Base-by-base conservation (phyloP, 75 land plant species). In the Pinus albicaulis region DNA sequence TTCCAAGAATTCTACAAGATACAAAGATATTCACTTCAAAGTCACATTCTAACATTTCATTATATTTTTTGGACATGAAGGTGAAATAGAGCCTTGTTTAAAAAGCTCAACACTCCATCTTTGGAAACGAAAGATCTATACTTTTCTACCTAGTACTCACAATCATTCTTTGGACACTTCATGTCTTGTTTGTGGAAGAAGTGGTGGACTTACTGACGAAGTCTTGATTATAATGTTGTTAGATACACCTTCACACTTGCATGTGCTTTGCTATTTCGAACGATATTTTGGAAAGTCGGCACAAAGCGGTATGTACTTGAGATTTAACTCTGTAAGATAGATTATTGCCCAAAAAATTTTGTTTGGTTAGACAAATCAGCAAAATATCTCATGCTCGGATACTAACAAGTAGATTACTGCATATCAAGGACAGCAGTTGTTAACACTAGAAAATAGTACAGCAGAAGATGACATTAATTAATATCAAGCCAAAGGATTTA, bases 121-220 rank as follows among this genome's bases (percentile, higher is more conserved):
- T 88, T 80, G n/a, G 89, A 80, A 55, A 63, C 91, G 14, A 82
- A 80, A 24, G 95, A 93, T 74, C 82, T 93, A 7, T 85, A 82
- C 69, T 93, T 93, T 71, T 31, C 86, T 0, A 83, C 85, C 57
- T 71, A 84, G 34, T 91, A 77, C 64, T 83, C 95, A 55, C 89
- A 88, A 64, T 28, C 83, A 0, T 68, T 75, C 5, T 71, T 76
- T 57, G 91, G 79, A 26, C 95, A 93, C 41, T 93, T 86, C 83
- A 86, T 82, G 76, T 74, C 89, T 1, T 93, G 93, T 75, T 72
- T 90, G 8, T 92, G 95, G 95, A 92, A 92, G 71, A 91, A 91
- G 52, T 84, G 86, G 83, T 81, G 57, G 86, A 91, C 95, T 36
- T 91, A 93, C 71, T 93, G 95, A 93, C 87, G 91, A 75, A 93